A percentile compares a stretch with the other conserved stretches of the same genome.
Conservation (phyloP, 2,329 filamentous ascomycete species). For the Talaromyces verruculosus region DNA sequence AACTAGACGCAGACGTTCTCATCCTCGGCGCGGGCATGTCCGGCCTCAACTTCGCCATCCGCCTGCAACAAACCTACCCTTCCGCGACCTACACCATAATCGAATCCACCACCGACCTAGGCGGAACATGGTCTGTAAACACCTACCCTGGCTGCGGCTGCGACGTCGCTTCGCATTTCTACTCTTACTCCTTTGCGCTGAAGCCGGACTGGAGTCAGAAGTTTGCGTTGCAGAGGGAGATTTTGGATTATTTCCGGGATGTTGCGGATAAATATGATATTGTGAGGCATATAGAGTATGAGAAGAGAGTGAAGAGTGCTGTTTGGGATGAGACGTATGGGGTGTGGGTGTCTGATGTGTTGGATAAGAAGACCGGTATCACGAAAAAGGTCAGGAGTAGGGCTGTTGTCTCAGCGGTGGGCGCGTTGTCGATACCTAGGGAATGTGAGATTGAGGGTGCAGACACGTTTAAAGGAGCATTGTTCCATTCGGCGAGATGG, state of each 20-base stretch:
- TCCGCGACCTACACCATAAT: slow-evolving; percentile 45
- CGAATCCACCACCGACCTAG: slow-evolving; percentile 44
- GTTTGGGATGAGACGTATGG: slow-evolving; percentile 25
- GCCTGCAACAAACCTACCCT: slow-evolving; percentile 44
- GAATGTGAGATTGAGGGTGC: slow-evolving; percentile 32
- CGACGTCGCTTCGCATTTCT: slow-evolving; percentile 43
- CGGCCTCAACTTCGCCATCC: slow-evolving; percentile 49
- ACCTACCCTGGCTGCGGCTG: slow-evolving; percentile 42
- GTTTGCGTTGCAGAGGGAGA: slow-evolving; percentile 39
- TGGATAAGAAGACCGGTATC: slow-evolving; percentile 27
- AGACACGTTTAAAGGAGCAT: slow-evolving; percentile 36
- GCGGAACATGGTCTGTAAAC: slow-evolving; percentile 40
- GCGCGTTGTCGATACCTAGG: slow-evolving; percentile 30
- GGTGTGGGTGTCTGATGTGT: slow-evolving; percentile 31
- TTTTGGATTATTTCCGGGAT: slow-evolving; percentile 31
- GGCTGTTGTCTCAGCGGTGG: slow-evolving; percentile 35
- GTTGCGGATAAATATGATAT: slow-evolving; percentile 28
- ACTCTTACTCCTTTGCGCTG: slow-evolving; percentile 45
- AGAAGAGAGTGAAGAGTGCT: slow-evolving; percentile 26
- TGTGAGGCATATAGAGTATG: slow-evolving; percentile 26
- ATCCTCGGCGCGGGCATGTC: slow-evolving; percentile 54
- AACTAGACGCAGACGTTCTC: slow-evolving; percentile 41
- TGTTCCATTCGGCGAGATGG: slow-evolving; percentile 47
- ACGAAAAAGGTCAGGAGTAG: slow-evolving; percentile 26
- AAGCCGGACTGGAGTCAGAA: slow-evolving; percentile 44